Evolutionary conservation across 1,284 basidiomycete species (phyloP), one percentile per base, ranked within the genome.

Genomic region (Trichosporon faecale): DNA sequence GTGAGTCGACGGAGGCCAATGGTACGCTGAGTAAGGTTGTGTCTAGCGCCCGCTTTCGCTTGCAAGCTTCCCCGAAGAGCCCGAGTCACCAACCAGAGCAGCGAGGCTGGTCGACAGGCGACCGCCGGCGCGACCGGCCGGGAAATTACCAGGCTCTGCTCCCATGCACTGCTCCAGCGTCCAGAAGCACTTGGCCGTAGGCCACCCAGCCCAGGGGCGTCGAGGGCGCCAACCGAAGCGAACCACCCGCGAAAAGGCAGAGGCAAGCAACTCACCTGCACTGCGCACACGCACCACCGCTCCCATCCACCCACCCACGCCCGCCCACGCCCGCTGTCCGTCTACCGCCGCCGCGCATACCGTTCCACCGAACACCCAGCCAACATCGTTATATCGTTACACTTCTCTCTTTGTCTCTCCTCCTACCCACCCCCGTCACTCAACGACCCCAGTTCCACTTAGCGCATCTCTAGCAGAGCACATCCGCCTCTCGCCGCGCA

Each of bases 311-410:
- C 46, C 40, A 14, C 40, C 40, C 40, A 33, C 40, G 40, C 40
- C 40, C 46, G 46, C 46, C 46, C 46, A 21, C 46, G 8, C 46
- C 18, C 44, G n/a, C 44, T 46, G 44, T n/a, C 44, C 46, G 46
- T 21, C 46, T 25, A 52, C 46, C 21, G 21, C 46, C 46, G 46
- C 46, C 46, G 23, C 46, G 16, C 46, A 52, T 52, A 52, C 46
- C 46, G 46, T 23, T 52, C 46, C 46, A 52, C 46, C 46, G 46
- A 52, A 52, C 46, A 4, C n/a, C n/a, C n/a, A n/a, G n/a, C n/a
- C n/a, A n/a, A n/a, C 46, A 52, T 52, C 46, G 46, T 52, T 52
- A 52, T 52, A 52, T 52, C 46, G 46, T 52, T 52, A 52, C 44
- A 44, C 40, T 52, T 25, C 23, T 52, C 46, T 52, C 46, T 52